Percentiles rank a stretch among this genome's conserved stretches.
phyloP scores from a whole-genome alignment of 2,329 filamentous ascomycete species.

The Volutella citrinella region DNA sequence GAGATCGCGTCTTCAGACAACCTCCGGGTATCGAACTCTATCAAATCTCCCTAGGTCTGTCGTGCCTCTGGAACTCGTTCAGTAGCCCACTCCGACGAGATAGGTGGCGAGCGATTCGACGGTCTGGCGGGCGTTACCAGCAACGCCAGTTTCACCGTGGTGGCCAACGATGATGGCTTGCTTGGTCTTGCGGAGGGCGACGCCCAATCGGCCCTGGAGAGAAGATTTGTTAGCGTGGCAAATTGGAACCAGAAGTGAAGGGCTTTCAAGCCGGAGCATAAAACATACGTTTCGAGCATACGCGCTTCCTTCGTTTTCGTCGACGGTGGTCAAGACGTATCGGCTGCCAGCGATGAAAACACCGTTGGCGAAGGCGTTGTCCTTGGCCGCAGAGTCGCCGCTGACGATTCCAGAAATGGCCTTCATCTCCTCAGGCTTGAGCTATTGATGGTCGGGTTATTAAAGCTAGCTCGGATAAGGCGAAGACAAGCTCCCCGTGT shows the following conservation, averaged over 20 bases:
- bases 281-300: slow-evolving; percentile 86
- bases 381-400: slow-evolving; percentile 45
- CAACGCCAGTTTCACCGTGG: slow-evolving; percentile 72
- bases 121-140: slow-evolving; percentile 72
- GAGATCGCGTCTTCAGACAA: too few relatives aligned
- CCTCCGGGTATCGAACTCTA: too few relatives aligned
- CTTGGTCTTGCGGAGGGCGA: slow-evolving; percentile 81
- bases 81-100: slow-evolving; percentile 76
- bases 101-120: slow-evolving; percentile 87
- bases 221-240: slow-evolving; percentile 4
- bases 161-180: slow-evolving; percentile 87
- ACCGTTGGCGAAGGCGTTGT: slow-evolving; percentile 69
- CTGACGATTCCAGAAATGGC: slow-evolving; percentile 51
- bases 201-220: slow-evolving; percentile 67
- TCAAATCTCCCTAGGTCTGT: slow-evolving; percentile 2
- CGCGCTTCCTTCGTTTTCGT: slow-evolving; percentile 73
- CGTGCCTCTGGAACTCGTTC: too few relatives aligned
- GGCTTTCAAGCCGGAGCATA: too few relatives aligned
- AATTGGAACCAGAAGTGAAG: too few relatives aligned
- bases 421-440: slow-evolving; percentile 56
- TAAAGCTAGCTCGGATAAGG: too few relatives aligned
- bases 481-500: too few relatives aligned
- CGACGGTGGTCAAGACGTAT: slow-evolving; percentile 73
- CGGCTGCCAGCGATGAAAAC: slow-evolving; percentile 73
- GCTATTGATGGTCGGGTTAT: slow-evolving; percentile 16